Conservation (phyloP, 2,329 filamentous ascomycete genomes). For the Grosmannia serpens region DNA sequence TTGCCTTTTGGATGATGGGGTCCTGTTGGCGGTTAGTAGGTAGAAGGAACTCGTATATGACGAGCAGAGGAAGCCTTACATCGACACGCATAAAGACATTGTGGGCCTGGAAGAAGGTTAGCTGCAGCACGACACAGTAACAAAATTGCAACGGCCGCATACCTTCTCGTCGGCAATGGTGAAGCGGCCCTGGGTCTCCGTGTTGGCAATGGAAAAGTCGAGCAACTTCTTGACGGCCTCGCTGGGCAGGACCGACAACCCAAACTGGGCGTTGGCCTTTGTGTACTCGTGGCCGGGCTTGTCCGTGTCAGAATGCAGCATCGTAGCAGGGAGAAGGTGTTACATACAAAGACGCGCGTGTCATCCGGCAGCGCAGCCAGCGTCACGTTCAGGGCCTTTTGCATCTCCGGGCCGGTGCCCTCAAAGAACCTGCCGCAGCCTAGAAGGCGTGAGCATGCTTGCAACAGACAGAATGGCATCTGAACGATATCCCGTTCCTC, state of each 20-base stretch:
- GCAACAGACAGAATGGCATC: background rate
- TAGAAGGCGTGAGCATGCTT: conserved; percentile 19
- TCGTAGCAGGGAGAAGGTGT: background rate
- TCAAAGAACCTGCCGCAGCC: conserved; percentile 96
- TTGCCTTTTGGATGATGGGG: conserved; percentile 70
- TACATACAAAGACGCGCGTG: conserved; percentile 74
- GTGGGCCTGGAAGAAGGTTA: conserved; percentile 49
- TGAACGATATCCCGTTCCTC: background rate
- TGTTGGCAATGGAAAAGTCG: conserved; percentile 64
- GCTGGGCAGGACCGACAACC: conserved; percentile 60
- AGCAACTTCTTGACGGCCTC: conserved; percentile 67
- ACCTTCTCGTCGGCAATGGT: conserved; percentile 98
- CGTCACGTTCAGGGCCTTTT: conserved; percentile 80
- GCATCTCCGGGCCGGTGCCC: conserved; percentile 80
- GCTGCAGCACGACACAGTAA: background rate
- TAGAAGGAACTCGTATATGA: too few relatives aligned
- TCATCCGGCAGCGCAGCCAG: conserved; percentile 75
- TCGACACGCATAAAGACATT: conserved; percentile 93
- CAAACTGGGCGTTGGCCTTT: conserved; percentile 90
- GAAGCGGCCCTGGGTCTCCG: conserved; percentile 87
- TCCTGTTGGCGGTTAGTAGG: conserved; percentile 39
- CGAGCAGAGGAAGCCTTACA: conserved; percentile 30
- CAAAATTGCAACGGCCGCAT: conserved; percentile 10
- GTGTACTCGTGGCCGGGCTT: conserved; percentile 96
- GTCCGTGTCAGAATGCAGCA: background rate